Evolutionary conservation across 2,329 filamentous ascomycete genomes (phyloP), one percentile per base, ranked within the genome.

Genomic region (Graphiopsis chlorocephala): DNA sequence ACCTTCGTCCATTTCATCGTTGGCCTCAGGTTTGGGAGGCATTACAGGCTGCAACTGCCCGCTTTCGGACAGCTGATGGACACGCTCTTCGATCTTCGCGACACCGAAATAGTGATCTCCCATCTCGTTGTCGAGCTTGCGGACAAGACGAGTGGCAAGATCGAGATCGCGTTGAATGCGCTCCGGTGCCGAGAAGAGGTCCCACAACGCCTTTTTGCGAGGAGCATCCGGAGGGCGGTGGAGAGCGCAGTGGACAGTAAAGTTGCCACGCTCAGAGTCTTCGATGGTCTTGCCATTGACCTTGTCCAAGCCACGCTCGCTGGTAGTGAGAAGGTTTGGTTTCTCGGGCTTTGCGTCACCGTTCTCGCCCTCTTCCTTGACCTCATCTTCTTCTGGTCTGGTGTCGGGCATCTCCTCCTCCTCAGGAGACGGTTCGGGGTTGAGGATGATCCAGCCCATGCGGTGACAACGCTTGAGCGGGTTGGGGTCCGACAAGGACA

Each of bases 221-320:
- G 93, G 91, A 64, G 92, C 88, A 42, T 85, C 85, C 2, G 94
- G 93, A 4, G 95, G 93, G 67, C 93, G 93, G 78, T 99, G 95
- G 25, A 99, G 91, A 66, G 95, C 95, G 58, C 98, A 95, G 74
- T 99, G 95, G 75, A 95, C 97, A 31, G 94, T 94, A 76, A 99
- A 99, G 76, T 99, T 95, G 47, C 95, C 95, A 60, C 94, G 90
- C 56, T 90, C 88, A 25, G 53, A 59, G 74, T 99, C 95, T 73
- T 96, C 92, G 67, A 99, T 96, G 0, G 93, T 97, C 82, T 99
- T 98, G 70, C 93, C 92, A 73, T 99, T 98, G 72, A 99, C 90
- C n/a, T 93, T 92, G 67, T 95, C 92, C 0, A 97, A 84, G 1
- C 94, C 94, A 73, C 91, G 94, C 53, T 97, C 91, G 56, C 70